Conservation (phyloP, 495 filamentous ascomycete genomes). For the Bacidia gigantensis region DNA sequence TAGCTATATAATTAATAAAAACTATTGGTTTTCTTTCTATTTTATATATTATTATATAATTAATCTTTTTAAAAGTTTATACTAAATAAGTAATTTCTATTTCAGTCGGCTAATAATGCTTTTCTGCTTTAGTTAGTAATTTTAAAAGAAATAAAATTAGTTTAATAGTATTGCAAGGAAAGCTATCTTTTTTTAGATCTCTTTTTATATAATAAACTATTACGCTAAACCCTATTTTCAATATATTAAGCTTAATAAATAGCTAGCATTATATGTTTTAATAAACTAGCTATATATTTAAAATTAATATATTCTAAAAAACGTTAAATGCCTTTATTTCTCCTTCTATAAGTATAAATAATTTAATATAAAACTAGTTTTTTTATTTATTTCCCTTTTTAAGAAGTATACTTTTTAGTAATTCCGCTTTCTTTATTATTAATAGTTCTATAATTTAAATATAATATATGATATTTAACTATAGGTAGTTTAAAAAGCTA, state of each 20-base stretch:
- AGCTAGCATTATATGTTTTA: background rate
- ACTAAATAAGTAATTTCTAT: background rate
- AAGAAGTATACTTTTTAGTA: background rate
- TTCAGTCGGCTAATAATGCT: background rate
- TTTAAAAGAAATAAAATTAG: background rate
- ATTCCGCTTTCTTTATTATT: background rate
- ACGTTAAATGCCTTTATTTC: background rate
- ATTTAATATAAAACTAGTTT: background rate
- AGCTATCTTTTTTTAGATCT: background rate
- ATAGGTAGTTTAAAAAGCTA: background rate
- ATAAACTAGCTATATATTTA: constrained; percentile 1
- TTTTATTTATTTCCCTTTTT: background rate
- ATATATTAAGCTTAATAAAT: constrained; percentile 4
- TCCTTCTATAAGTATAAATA: background rate
- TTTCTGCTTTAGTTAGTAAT: background rate
- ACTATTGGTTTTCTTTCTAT: background rate
- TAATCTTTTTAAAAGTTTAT: background rate
- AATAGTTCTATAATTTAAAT: background rate
- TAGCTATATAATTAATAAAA: background rate
- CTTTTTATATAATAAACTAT: background rate
- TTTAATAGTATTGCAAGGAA: background rate
- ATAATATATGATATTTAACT: background rate
- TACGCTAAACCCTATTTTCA: background rate
- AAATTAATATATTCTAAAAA: constrained; percentile 1
- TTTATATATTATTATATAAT: background rate